phyloP scores from a whole-genome alignment of 768 basidiomycete species.

The Tulasnella sp. region DNA sequence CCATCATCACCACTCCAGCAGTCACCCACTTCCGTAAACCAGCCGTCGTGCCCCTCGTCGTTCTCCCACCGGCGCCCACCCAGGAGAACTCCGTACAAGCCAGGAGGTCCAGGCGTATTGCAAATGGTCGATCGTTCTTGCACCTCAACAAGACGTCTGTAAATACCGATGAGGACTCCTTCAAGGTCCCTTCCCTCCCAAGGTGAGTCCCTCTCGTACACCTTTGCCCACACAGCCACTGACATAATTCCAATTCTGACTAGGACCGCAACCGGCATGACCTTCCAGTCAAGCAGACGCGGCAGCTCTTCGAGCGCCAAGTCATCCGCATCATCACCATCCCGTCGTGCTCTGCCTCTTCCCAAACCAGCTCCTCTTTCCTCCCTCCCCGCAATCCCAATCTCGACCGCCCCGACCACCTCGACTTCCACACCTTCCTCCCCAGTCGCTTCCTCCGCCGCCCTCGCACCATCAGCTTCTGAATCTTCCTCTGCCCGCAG shows the following conservation, averaged over 20 bases:
- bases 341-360: constrained; percentile 24
- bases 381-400: constrained; percentile 27
- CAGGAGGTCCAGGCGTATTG: neutral
- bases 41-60: constrained; percentile 11
- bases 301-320: neutral
- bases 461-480: constrained; percentile 6
- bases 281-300: neutral
- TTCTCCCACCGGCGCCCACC: neutral
- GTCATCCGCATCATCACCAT: constrained; percentile 4
- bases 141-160: constrained; percentile 17
- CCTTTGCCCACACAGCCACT: neutral
- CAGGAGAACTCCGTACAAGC: constrained; percentile 3
- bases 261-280: constrained; percentile 11
- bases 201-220: neutral
- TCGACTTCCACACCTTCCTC: constrained; percentile 14
- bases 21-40: neutral
- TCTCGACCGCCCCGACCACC: constrained; percentile 5
- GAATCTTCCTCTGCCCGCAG: neutral
- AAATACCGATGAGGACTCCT: constrained; percentile 4
- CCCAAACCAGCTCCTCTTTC: constrained; percentile 24
- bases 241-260: neutral
- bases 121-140: constrained; percentile 24
- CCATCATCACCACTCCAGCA: neutral
- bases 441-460: constrained; percentile 4
- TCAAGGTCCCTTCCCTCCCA: neutral